Conservation (phyloP, 192 early-diverging fungal species). For the Kickxella alabastrina region DNA sequence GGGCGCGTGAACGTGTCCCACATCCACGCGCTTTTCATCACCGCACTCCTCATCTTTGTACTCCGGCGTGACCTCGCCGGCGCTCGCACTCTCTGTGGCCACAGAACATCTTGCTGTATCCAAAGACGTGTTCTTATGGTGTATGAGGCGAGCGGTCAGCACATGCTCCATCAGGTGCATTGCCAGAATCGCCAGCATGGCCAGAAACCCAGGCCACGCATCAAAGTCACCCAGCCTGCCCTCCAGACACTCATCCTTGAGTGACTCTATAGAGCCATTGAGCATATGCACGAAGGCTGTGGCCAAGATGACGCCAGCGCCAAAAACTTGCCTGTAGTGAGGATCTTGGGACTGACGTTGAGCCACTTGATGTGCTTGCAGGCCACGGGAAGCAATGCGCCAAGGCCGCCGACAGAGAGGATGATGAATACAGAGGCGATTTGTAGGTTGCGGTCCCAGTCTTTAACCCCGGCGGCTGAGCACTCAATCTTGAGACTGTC, state of each 20-base stretch:
- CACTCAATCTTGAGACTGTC: conserved; percentile 17
- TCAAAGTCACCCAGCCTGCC: conserved; percentile 50
- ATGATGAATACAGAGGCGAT: conserved; percentile 57
- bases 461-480: conserved; percentile 27
- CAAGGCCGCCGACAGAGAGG: conserved; percentile 50
- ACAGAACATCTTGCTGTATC: too few relatives aligned
- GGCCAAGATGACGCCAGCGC: conserved; percentile 69
- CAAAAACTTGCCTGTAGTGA: conserved; percentile 55
- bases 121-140: too few relatives aligned
- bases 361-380: conserved; percentile 35
- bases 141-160: conserved; percentile 13
- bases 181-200: conserved; percentile 60
- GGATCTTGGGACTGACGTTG: conserved; percentile 17
- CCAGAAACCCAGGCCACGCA: conserved; percentile 56
- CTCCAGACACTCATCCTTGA: conserved; percentile 59
- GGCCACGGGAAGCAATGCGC: conserved; percentile 54
- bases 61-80: conserved; percentile 6
- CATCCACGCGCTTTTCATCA: conserved; percentile 1
- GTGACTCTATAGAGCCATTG: conserved; percentile 52
- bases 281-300: conserved; percentile 80
- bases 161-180: conserved; percentile 67
- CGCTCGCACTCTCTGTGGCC: neutral
- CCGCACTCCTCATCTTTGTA: neutral
- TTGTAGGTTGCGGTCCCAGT: conserved; percentile 50
- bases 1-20: conserved; percentile 24